Conservation (phyloP, 1,284 basidiomycete genomes). For the Naganishia liquefaciens region DNA sequence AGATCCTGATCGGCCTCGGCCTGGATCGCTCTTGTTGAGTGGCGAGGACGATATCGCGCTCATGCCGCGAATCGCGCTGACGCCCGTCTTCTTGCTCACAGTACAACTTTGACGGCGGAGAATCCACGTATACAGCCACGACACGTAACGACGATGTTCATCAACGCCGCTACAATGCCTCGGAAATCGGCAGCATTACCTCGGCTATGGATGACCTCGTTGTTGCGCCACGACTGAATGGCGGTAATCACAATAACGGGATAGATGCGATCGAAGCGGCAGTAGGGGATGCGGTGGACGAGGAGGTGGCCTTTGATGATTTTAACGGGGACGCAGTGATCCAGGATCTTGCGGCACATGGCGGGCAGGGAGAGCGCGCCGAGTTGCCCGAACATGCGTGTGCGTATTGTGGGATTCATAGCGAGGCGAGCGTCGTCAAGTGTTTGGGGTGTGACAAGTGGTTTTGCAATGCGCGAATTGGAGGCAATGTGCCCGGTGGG, state of each 20-base stretch:
- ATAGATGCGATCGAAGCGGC: not conserved
- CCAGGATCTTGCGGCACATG: slow-evolving; percentile 61
- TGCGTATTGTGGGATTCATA: slow-evolving; percentile 95
- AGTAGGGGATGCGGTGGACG: slow-evolving; percentile 56
- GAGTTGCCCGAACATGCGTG: slow-evolving; percentile 34
- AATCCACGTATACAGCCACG: slow-evolving; percentile 19
- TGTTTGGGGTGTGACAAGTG: slow-evolving; percentile 95
- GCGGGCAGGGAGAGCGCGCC: slow-evolving; percentile 5
- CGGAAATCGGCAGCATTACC: slow-evolving; percentile 21
- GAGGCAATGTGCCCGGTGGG: slow-evolving; percentile 11
- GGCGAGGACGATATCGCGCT: not conserved
- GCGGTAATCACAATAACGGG: not conserved
- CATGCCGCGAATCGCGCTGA: not conserved
- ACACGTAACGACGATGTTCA: slow-evolving; percentile 9
- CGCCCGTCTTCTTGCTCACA: not conserved
- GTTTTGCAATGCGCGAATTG: slow-evolving; percentile 94
- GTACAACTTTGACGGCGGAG: slow-evolving; percentile 24
- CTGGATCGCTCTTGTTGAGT: too few species aligned
- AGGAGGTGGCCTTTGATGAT: slow-evolving; percentile 82
- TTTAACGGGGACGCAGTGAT: slow-evolving; percentile 75
- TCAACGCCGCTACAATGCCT: not conserved
- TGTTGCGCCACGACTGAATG: slow-evolving; percentile 8
- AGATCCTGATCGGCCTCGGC: not conserved
- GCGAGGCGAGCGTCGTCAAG: slow-evolving; percentile 91
- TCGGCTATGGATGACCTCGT: slow-evolving; percentile 24